Percentiles rank a stretch among this genome's conserved stretches.
phyloP scores from a whole-genome alignment of 106 monocot species.

The Iris macrosiphon region DNA sequence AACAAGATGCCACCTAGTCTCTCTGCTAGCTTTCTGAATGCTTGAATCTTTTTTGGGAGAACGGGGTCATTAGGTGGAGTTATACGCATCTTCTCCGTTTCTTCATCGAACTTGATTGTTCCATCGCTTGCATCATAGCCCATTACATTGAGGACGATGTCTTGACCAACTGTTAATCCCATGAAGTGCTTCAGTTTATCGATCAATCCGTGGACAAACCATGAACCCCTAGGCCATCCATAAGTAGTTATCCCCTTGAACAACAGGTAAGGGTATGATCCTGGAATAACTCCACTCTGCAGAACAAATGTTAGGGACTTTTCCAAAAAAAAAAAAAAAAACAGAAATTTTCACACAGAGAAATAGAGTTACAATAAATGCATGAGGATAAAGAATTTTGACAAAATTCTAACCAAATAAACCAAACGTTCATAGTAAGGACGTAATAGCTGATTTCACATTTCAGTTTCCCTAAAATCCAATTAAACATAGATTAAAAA shows the following conservation, averaged over 20 bases:
- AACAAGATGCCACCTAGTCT: slow-evolving; percentile 36
- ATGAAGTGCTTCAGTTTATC: slow-evolving; percentile 24
- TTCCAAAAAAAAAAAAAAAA: too few species aligned
- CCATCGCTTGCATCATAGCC: slow-evolving; percentile 25
- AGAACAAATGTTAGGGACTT: too few species aligned
- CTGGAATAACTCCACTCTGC: slow-evolving; percentile 30
- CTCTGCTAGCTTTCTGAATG: slow-evolving; percentile 26
- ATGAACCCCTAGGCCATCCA: slow-evolving; percentile 28
- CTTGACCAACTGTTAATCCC: slow-evolving; percentile 16
- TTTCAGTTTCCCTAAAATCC: too few species aligned
- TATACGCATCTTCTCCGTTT: slow-evolving; percentile 14
- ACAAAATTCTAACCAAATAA: too few species aligned
- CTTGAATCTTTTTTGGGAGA: slow-evolving; percentile 27
- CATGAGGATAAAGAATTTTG: too few species aligned
- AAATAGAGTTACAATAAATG: too few species aligned
- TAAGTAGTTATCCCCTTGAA: slow-evolving; percentile 36
- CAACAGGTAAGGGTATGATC: slow-evolving; percentile 28
- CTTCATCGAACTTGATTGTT: slow-evolving; percentile 25
- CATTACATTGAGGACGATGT: slow-evolving; percentile 26
- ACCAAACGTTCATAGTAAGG: too few species aligned
- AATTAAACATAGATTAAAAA: too few species aligned
- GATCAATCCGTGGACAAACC: slow-evolving; percentile 31
- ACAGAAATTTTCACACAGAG: too few species aligned
- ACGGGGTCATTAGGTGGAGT: slow-evolving; percentile 24
- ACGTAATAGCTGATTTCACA: too few species aligned